phyloP scores from a whole-genome alignment of 129 eudicot genomes.

The Ambrosia trifida region DNA sequence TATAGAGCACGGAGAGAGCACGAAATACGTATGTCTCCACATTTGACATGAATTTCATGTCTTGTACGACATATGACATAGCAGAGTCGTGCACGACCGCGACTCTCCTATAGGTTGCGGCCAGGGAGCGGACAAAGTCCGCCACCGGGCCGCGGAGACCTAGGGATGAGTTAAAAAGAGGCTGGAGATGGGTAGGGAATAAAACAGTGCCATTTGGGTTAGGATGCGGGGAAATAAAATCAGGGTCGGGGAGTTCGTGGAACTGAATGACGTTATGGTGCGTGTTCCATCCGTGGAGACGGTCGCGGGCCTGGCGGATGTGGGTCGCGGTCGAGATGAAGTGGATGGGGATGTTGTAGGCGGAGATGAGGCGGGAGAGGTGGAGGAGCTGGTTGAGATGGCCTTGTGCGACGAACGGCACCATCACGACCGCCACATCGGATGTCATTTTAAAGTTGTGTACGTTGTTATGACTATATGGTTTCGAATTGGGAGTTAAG shows the following conservation, averaged over 20 bases:
- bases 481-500: background rate
- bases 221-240: constrained; percentile 24
- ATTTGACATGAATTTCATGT: constrained; percentile 34
- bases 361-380: constrained; percentile 51
- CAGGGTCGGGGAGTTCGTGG: constrained; percentile 36
- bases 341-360: constrained; percentile 51
- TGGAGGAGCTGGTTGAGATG: constrained; percentile 70
- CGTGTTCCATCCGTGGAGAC: constrained; percentile 37
- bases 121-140: constrained; percentile 22
- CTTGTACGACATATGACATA: constrained; percentile 53
- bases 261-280: constrained; percentile 25
- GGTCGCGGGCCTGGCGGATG: constrained; percentile 40
- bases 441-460: constrained; percentile 5
- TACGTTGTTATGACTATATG: background rate
- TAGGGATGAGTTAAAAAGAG: constrained; percentile 17
- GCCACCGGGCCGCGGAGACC: constrained; percentile 41
- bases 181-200: constrained; percentile 45
- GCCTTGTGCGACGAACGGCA: constrained; percentile 56
- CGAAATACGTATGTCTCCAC: constrained; percentile 49
- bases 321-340: constrained; percentile 40
- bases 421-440: constrained; percentile 45
- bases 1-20: constrained; percentile 14
- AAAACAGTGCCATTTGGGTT: constrained; percentile 15
- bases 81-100: constrained; percentile 42
- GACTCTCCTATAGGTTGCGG: constrained; percentile 25